Percentiles rank a stretch among this genome's conserved stretches.
phyloP scores from a whole-genome alignment of 2,329 filamentous ascomycete genomes.

The Penicillium corylophilum region DNA sequence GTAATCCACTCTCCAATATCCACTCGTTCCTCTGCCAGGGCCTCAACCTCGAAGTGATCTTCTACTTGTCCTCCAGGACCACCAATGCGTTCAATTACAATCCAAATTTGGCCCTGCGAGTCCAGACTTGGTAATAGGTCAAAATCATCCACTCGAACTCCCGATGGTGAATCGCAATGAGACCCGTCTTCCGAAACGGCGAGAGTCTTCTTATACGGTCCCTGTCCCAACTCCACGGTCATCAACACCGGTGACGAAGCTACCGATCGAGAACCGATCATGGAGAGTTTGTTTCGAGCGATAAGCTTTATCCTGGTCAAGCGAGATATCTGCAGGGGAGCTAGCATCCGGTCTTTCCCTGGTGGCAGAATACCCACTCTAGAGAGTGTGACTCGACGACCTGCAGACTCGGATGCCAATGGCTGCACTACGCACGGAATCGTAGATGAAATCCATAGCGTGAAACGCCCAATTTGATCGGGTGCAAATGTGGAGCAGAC shows the following conservation, averaged over 20 bases:
- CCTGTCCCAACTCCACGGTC: slow-evolving; percentile 70
- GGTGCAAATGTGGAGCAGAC: slow-evolving; percentile 89
- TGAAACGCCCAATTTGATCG: slow-evolving; percentile 72
- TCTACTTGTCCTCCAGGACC: slow-evolving; percentile 53
- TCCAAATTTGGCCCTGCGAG: slow-evolving; percentile 63
- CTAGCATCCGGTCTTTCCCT: slow-evolving; percentile 54
- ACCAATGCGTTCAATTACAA: slow-evolving; percentile 80
- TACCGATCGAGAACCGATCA: slow-evolving; percentile 38
- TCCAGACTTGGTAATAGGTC: slow-evolving; percentile 67
- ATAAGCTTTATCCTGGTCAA: slow-evolving; percentile 64
- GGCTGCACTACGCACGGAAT: slow-evolving; percentile 54
- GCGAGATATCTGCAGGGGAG: slow-evolving; percentile 50
- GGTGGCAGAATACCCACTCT: slow-evolving; percentile 51
- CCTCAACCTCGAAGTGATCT: slow-evolving; percentile 45
- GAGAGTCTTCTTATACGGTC: slow-evolving; percentile 64
- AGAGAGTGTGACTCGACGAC: slow-evolving; percentile 60
- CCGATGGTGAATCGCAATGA: slow-evolving; percentile 66
- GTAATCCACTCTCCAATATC: slow-evolving; percentile 45
- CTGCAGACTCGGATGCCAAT: slow-evolving; percentile 72
- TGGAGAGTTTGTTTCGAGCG: slow-evolving; percentile 48
- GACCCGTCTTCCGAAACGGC: slow-evolving; percentile 70
- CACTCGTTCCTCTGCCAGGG: slow-evolving; percentile 43
- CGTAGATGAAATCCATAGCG: slow-evolving; percentile 69
- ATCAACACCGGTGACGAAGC: slow-evolving; percentile 61
- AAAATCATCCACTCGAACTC: slow-evolving; percentile 69